Evolutionary conservation across 129 eudicot species (phyloP), one percentile per base, ranked within the genome.

Genomic region (Heracleum sosnowskyi): DNA sequence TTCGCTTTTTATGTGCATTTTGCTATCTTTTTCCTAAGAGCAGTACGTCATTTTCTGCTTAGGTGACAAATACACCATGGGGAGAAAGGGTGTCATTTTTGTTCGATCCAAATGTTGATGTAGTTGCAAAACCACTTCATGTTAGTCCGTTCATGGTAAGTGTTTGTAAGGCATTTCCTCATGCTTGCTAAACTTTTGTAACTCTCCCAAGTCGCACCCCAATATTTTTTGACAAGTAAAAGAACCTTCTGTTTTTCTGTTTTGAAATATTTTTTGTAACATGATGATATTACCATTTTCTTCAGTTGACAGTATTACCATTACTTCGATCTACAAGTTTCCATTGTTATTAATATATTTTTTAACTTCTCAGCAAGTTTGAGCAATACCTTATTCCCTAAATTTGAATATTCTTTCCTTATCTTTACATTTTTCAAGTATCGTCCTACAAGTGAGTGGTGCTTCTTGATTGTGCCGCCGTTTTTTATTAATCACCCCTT

Each of bases 21-120:
- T 20, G 10, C 26, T 39, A 71, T 40, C 6, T 39, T 41, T 69
- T 49, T 74, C 26, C 68, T 85, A 70, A 82, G 29, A 8, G 71
- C 35, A 44, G 41, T 51, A 12, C 69, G 33, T 49, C 36, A 33
- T 69, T 69, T 73, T 42, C 69, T 49, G 42, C 82, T 78, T 83
- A 95, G 99, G 99, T 95, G 40, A 95, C 99, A 13, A 95, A 92
- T 83, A 91, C 99, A 35, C 99, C 99, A 15, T 95, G 99, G 99
- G 99, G 99, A 29, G 99, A 95, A 88, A 82, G 96, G 75, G 97
- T 91, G 39, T 80, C 82, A 75, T 95, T 95, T 82, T 77, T 90
- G 42, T 95, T 95, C 76, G 76, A 92, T 83, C 98, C 97, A 35
- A 82, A 74, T 31, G 82, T 89, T 51, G 98, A 95, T 84, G 34